Base-by-base conservation (phyloP, 2,329 filamentous ascomycete genomes). In the Beauveria sp. region DNA sequence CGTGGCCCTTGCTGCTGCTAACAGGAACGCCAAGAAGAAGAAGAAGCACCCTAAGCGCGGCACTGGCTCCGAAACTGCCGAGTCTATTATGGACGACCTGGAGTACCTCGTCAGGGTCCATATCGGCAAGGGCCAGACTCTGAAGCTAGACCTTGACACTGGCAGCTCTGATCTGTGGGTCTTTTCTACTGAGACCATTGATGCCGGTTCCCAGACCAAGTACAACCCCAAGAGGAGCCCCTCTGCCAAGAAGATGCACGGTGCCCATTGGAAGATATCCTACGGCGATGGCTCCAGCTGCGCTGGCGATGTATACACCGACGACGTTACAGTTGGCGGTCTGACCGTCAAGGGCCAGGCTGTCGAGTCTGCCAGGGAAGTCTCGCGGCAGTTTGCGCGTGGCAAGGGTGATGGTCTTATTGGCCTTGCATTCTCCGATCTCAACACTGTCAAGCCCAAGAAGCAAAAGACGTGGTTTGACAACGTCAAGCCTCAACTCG, bases 1-100 rank as follows among this genome's bases (percentile, higher is more conserved):
- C 55, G 77, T 84, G 66, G 78, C 76, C 64, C 86, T 84, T 64
- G 77, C 79, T 2, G 67, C 74, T 49, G 73, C 82, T n/a, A 72
- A 78, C 50, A 12, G 4, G 9, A 28, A 28, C 28, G 30, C 30
- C 30, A 76, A 53, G 28, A 49, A 7, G 16, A 53, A 53, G 40
- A 49, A 5, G 20, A 49, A 30, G 16, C 46, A 47, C 43, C 28
- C 20, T 30, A 58, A 58, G 53, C 60, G 60, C n/a, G 46, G 38
- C 26, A 46, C 47, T 16, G 60, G 60, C 28, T 49, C 26, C 34
- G 60, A 30, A 54, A 50, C 28, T 1, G 60, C 60, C 28, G 24
- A 58, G 30, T 55, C 58, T 14, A 53, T 55, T 43, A 38, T 50
- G 51, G 51, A 74, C 16, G 62, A 60, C 46, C 38, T 55, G 12